Percentiles rank a stretch among this genome's conserved stretches.
Conservation (phyloP, 352 stramenopile genomes). For the Globisporangium cederbergense region DNA sequence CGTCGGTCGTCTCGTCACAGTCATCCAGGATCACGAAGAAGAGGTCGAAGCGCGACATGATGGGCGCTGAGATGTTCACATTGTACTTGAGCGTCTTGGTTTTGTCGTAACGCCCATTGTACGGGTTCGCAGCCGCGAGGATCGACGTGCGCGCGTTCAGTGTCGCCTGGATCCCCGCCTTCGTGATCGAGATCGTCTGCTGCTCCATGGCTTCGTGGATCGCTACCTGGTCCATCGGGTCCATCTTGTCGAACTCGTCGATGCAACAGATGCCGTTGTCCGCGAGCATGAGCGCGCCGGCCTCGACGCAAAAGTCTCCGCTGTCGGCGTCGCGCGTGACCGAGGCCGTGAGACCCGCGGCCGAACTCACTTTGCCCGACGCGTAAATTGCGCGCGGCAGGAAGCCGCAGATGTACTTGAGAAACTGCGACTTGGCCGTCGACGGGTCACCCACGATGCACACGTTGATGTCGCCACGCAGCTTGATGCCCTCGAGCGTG, state of each 20-base stretch:
- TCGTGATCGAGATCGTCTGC: slow-evolving; percentile 98
- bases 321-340: slow-evolving; percentile 94
- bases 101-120: slow-evolving; percentile 93
- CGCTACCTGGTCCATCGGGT: slow-evolving; percentile 95
- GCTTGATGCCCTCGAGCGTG: slow-evolving; percentile 95
- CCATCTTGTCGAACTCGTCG: slow-evolving; percentile 99
- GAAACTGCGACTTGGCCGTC: slow-evolving; percentile 98
- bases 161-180: slow-evolving; percentile 98
- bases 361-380: slow-evolving; percentile 97
- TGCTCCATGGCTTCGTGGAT: slow-evolving; percentile 99
- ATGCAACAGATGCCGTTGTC: slow-evolving; percentile 99
- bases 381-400: slow-evolving; percentile 97
- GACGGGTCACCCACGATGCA: slow-evolving; percentile 97
- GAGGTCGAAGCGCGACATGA: slow-evolving; percentile 99
- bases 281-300: slow-evolving; percentile 97
- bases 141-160: slow-evolving; percentile 99
- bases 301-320: slow-evolving; percentile 88
- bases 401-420: slow-evolving; percentile 96
- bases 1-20: slow-evolving; percentile 93
- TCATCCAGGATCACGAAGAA: slow-evolving; percentile 99
- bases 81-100: slow-evolving; percentile 90
- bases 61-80: slow-evolving; percentile 92
- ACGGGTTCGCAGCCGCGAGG: slow-evolving; percentile 98
- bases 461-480: slow-evolving; percentile 99
- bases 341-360: slow-evolving; percentile 96